Base-by-base conservation (phyloP, 202 grass and related monocot genomes). In the Setaria viridis region DNA sequence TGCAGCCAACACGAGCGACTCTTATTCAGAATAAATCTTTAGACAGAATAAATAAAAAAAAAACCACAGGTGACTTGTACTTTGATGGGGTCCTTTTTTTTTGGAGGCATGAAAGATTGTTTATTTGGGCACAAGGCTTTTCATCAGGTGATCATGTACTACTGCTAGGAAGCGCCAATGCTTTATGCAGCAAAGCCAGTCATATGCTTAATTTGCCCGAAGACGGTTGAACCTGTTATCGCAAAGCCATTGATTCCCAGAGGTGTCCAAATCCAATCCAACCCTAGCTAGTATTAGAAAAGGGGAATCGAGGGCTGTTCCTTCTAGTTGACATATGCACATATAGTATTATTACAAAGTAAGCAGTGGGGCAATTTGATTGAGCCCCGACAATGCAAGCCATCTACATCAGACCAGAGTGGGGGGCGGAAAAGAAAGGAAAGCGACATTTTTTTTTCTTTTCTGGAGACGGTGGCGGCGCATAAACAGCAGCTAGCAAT, bases 311-410 rank as follows among this genome's bases (percentile, higher is more conserved):
- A 33, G 32, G 70, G 70, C 15, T 50, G 85, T 45, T 54, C 54
- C 32, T 72, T 78, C 51, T 82, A 62, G 86, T 62, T 53, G 54
- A 71, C 86, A 78, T 37, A 41, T 8, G 9, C 41, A 30, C 13
- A 55, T 73, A 51, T 48, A 63, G 34, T 66, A 65, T 39, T 17
- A 66, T 66, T 19, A 66, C 63, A 37, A 66, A 34, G 32, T 66
- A 66, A 37, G 63, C 63, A 66, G 63, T 35, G 63, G 32, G 32
- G 43, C 50, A 13, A 70, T 53, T 77, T 72, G 77, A 79, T 72
- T 62, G 19, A 66, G 33, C 16, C 57, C 47, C 37, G 58, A 88
- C 81, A 66, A 66, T 66, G 63, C 63, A 85, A 67, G 69, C 50
- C 47, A 59, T 80, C 87, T 41, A 21, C 34, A 62, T 90, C 73